These are phyloP conservation scores for Vanrija pseudolonga DNA, from an alignment of 1,284 basidiomycete species.

Conservation along the genomic window DNA sequence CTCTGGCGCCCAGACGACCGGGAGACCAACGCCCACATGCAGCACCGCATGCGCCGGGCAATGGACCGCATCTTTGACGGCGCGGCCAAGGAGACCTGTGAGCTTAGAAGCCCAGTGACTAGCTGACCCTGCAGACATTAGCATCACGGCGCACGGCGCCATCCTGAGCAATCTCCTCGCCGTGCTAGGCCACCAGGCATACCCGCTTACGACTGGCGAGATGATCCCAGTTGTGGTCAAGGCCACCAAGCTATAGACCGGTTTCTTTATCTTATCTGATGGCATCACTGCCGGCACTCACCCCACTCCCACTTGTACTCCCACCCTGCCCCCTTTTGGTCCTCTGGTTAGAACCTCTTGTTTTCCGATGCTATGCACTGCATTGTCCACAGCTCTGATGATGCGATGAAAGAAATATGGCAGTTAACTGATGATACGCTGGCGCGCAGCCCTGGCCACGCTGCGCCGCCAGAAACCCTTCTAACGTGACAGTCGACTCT, in stretches of 20 bases:
- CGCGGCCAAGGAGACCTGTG: conserved; percentile 53
- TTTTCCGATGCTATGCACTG: no score
- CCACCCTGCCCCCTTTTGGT: neutral
- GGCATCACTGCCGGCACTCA: neutral
- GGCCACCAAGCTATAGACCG: conserved; percentile 24
- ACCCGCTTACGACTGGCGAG: conserved; percentile 46
- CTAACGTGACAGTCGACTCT: no score
- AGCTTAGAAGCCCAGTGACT: conserved; percentile 17
- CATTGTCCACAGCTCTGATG: neutral
- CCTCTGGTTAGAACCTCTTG: neutral
- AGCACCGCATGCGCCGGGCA: conserved; percentile 57
- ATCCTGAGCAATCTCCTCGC: conserved; percentile 46
- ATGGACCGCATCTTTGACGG: conserved; percentile 64
- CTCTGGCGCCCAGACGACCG: conserved; percentile 64
- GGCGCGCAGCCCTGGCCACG: no score
- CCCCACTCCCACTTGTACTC: no score
- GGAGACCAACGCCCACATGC: conserved; percentile 61
- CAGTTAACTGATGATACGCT: no score
- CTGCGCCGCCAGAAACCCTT: no score
- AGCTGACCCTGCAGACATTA: conserved; percentile 37
- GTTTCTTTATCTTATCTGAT: neutral
- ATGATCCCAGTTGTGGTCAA: conserved; percentile 48
- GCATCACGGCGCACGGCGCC: conserved; percentile 52
- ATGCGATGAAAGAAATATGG: neutral
- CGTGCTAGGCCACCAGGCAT: conserved; percentile 43